Base-by-base conservation (phyloP, 2,329 filamentous ascomycete genomes). In the Westerdykella sp. region DNA sequence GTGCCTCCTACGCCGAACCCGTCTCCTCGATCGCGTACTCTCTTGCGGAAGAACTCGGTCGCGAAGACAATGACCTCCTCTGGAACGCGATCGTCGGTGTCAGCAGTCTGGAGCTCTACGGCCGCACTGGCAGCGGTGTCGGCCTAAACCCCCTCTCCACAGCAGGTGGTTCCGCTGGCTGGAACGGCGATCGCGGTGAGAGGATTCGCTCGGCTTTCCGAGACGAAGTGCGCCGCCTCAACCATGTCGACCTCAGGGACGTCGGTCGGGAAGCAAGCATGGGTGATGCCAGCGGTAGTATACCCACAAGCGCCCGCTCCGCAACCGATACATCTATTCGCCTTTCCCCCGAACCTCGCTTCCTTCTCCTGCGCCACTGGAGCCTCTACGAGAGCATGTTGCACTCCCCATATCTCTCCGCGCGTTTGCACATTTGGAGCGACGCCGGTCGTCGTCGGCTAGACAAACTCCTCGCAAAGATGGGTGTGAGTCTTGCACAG, bases 341-440 rank as follows among this genome's bases (percentile, higher is more conserved):
- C 16, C 73, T 98, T 32, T 95, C 90, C 0, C 93, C 93, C 0
- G 93, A 98, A 61, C 94, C 93, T 9, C 85, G 87, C 34, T 95
- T 98, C 54, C 77, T 97, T 21, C 78, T 98, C 0, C 87, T 97
- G 41, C 78, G 93, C 28, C 93, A 98, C 65, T 98, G 93, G 93
- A 95, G 88, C 55, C 74, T 98, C 12, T 97, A 97, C 66, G 93
- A 98, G 60, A 95, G 89, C 65, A 97, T 98, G 93, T 77, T 97
- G 11, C 93, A 98, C 65, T 96, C 90, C 0, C 90, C 91, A 0
- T 97, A 96, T 60, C 79, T 98, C 4, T 91, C 94, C 46, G 87
- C 91, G 3, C 80, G 88, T 25, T 76, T 98, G 37, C 91, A 94
- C 67, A 89, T 95, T 37, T 98, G 93, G 91, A 94, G 84, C 47